Base-by-base conservation (phyloP, 1,139 yeast genomes). In the Ogataea hybrid region DNA sequence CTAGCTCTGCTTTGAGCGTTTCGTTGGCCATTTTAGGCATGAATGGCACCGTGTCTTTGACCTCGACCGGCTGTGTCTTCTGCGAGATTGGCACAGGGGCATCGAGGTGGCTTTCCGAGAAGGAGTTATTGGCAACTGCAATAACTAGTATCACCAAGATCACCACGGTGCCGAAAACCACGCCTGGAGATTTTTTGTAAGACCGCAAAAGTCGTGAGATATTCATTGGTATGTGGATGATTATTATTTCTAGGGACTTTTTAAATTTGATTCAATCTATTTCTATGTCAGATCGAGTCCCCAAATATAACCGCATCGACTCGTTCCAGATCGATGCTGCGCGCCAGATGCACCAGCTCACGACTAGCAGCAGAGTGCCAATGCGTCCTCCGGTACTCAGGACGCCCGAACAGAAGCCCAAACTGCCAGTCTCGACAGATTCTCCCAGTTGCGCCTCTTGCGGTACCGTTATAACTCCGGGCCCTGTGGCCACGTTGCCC, bases 1-100 rank as follows among this genome's bases (percentile, higher is more conserved):
- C 98, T 12, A 84, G 70, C 54, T 83, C 84, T 0, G 87, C 88
- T 53, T 76, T 77, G 41, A 76, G 62, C 1, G 81, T 69, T 45
- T 68, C 75, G 56, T 80, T 80, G 9, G 84, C 85, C 94, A 89
- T 85, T 49, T 84, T 77, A 11, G 94, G 92, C 96, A 89, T 89
- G 53, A 89, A 85, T 4, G 63, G 62, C 4, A 47, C 40, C 9
- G 51, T 44, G 5, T 37, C 30, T 5, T 32, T 28, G 6, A 28
- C 27, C 16, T 21, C 28, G 9, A 37, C 30, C 17, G 32, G 23
- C 16, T 32, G 22, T 28, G 38, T 42, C 23, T 44, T 39, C 9
- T 30, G 35, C 3, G 53, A 29, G 17, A 53, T 33, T 22, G 57
- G 57, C n/a, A 38, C 42, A 4, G 56, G 57, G 5, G 47, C 49